Evolutionary conservation across 352 stramenopile genomes (phyloP), one percentile per base, ranked within the genome.

Genomic region (Paralagenidium karlingii): DNA sequence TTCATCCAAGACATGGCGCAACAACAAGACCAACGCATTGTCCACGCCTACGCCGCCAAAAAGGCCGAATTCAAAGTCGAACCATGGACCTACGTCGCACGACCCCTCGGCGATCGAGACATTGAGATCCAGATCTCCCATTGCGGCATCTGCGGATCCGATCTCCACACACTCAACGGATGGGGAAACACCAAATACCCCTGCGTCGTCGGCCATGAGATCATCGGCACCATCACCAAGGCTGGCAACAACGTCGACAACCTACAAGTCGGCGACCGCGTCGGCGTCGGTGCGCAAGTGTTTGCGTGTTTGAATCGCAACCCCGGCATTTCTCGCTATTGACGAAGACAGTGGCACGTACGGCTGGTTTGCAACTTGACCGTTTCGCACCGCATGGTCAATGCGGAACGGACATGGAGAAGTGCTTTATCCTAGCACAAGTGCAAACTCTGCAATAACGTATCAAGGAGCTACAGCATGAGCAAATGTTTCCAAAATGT

Each of bases 201-300:
- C 2, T 51, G 71, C 37, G 54, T 82, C 7, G 64, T 63, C 33
- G 68, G 68, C 31, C 68, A 82, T 45, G 68, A 82, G 62, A 65
- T 65, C 9, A 66, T 77, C 13, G 68, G 64, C 42, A 24, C 47
- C 3, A 26, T 73, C 36, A 75, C 58, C 5, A 45, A 52, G 30
- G 21, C 43, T 27, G 51, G 47, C 1, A 3, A 25, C 13, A 34
- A 31, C 7, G 50, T 49, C 4, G 71, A 60, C 19, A 56, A 61
- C 8, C 57, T 73, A 26, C 59, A 69, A 43, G 34, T 78, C 4
- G 65, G 65, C 2, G 65, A 78, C 25, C 50, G 51, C 8, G 65
- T 78, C 0, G 61, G 65, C 16, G 59, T 78, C 45, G 73, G 70
- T 28, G 71, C 59, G 60, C 47, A 73, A 24, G 64, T 58, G 0